Base-by-base conservation (phyloP, 2,329 filamentous ascomycete genomes). In the Fusarium robinianum region DNA sequence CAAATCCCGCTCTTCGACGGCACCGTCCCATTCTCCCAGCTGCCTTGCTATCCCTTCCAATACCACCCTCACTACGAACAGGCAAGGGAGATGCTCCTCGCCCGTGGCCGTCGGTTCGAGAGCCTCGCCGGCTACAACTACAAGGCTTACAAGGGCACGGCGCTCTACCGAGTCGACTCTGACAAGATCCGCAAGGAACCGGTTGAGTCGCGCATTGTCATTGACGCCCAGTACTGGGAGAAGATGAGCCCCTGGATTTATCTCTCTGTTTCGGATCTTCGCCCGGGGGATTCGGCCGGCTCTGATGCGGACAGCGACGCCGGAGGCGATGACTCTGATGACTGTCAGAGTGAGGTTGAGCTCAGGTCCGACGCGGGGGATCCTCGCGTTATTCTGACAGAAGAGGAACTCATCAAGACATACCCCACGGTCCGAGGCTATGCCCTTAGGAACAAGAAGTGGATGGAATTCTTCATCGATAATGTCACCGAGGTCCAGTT, bases 381-480 rank as follows among this genome's bases (percentile, higher is more conserved):
- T 12, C 8, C 6, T 10, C 55, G 26, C 61, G 69, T 8, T 44
- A 55, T 18, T 2, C 55, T 75, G 18, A 65, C 61, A 0, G 66
- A 74, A 15, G 63, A 71, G 7, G 64, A 76, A 40, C 64, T 69
- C 2, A 58, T 76, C 8, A 58, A 76, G 36, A 65, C 72, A 2
- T 66, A 63, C 1, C 63, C 71, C 16, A 62, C 68, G 10, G 58
- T 77, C 3, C 69, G 72, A 9, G 78, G 77, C 1, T 81, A 79
- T 51, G 67, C 69, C 1, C 67, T 77, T 25, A 74, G 71, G 57
- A 68, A 69, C 38, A 75, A 74, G 60, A 67, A 67, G 42, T 77
- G 72, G 73, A 68, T 74, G 47, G 73, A 75, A 44, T 77, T 78
- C 49, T 75, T 67, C 49, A 64, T 79, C 32, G 72, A 77, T 30